Base-by-base conservation (phyloP, 495 filamentous ascomycete genomes). In the Lasiosphaeriaceae sp. region DNA sequence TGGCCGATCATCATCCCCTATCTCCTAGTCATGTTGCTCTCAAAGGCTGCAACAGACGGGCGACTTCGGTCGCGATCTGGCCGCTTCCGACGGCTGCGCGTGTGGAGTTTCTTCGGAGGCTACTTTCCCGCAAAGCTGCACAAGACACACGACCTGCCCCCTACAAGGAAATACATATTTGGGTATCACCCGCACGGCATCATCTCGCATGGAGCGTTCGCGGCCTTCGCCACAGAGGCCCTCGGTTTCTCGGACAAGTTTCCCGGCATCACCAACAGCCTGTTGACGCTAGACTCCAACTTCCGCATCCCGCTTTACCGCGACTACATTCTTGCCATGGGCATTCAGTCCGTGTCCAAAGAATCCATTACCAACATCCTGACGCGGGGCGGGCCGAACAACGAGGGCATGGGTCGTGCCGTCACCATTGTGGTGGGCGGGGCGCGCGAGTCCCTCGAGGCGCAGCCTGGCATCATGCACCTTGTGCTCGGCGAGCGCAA, bases 151-250 rank as follows among this genome's bases (percentile, higher is more conserved):
- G 73, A 88, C 49, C 84, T 98, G 2, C 83, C 89, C 14, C 80
- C 90, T 0, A 89, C 87, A 2, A 81, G 90, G 55, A 97, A 97
- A 73, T 98, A 97, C 74, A 93, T 98, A 61, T 96, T 98, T 67
- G 94, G 95, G 43, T 97, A 97, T 69, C 94, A 97, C 66, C 93
- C 93, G 0, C 93, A 97, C 69, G 94, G 94, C 41, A 97, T 98
- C 71, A 96, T 98, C 64, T 91, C 88, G 14, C 90, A 96, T 65
- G 94, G 94, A 37, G 94, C 95, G 1, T 97, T 94, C 71, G 90
- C 88, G 3, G 87, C 92, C 16, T 97, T 98, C 61, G 89, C 79
- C 26, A 97, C 95, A 6, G 94, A 97, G 61, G 89, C 90, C 0
- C 78, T 95, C 5, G 91, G 94, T 2, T 98, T 97, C 71, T 83